These are phyloP conservation scores for Stygiomarasmius scandens DNA, from an alignment of 1,284 basidiomycete species.

Conservation along the genomic window DNA sequence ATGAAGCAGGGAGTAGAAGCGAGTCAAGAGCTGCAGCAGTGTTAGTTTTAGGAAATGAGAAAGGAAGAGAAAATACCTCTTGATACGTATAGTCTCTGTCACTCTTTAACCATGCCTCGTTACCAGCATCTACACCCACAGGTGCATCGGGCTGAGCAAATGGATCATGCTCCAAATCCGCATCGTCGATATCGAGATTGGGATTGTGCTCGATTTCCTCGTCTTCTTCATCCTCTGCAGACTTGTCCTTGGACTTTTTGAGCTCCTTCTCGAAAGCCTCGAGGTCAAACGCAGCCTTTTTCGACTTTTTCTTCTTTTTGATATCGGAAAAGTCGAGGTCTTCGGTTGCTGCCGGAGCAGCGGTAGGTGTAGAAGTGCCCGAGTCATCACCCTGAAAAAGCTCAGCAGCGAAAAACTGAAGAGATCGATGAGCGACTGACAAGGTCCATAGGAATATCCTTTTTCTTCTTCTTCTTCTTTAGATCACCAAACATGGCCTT, in stretches of 20 bases:
- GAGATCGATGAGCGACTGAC: slow-evolving; percentile 47
- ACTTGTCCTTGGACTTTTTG: slow-evolving; percentile 66
- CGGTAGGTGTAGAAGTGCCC: slow-evolving; percentile 61
- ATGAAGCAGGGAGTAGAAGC: slow-evolving; percentile 92
- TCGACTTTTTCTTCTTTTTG: slow-evolving; percentile 82
- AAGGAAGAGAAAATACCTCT: slow-evolving; percentile 57
- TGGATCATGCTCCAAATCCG: slow-evolving; percentile 83
- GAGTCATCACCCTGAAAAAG: slow-evolving; percentile 57
- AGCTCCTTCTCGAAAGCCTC: slow-evolving; percentile 92
- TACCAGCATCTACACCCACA: slow-evolving; percentile 65
- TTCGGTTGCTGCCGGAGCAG: slow-evolving; percentile 40
- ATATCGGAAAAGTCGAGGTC: slow-evolving; percentile 21
- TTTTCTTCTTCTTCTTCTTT: slow-evolving; percentile 94
- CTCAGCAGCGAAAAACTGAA: not conserved
- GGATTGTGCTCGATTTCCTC: slow-evolving; percentile 64
- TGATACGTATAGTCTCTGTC: slow-evolving; percentile 95
- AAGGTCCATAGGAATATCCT: slow-evolving; percentile 83
- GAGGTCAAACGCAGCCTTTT: slow-evolving; percentile 72
- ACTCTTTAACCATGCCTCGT: slow-evolving; percentile 86
- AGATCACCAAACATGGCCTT: slow-evolving; percentile 86
- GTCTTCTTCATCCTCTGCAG: slow-evolving; percentile 64
- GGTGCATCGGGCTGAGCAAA: slow-evolving; percentile 69
- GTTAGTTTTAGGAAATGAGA: not conserved
- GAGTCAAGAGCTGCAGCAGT: slow-evolving; percentile 75
- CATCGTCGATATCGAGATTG: slow-evolving; percentile 72